Evolutionary conservation across 352 stramenopile genomes (phyloP).

Genomic region (Phytophthora chlamydospora): DNA sequence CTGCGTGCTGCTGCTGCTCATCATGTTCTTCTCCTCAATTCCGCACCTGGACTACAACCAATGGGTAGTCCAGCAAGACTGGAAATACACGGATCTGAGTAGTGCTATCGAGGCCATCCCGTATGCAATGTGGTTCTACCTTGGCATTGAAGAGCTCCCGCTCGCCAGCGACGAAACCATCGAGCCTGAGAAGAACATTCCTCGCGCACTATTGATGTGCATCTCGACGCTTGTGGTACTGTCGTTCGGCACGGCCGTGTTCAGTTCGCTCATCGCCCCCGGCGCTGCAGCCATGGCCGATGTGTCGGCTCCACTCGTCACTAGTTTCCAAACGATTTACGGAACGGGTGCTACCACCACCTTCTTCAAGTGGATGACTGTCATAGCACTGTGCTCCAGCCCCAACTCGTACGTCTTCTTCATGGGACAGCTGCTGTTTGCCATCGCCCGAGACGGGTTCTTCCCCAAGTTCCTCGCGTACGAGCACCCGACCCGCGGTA

Average conservation of each 20-base stretch:
- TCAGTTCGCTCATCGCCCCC: slow-evolving; percentile 58
- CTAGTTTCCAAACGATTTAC: slow-evolving; percentile 45
- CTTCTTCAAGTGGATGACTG: slow-evolving; percentile 66
- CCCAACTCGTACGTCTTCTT: slow-evolving; percentile 78
- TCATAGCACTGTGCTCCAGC: slow-evolving; percentile 56
- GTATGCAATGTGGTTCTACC: slow-evolving; percentile 72
- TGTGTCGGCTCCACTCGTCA: slow-evolving; percentile 55
- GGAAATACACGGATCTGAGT: slow-evolving; percentile 54
- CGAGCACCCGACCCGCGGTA: slow-evolving; percentile 37
- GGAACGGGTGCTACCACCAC: slow-evolving; percentile 57
- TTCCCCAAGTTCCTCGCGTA: slow-evolving; percentile 53
- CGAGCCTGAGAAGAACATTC: slow-evolving; percentile 33
- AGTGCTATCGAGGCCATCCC: slow-evolving; percentile 61
- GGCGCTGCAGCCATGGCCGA: slow-evolving; percentile 46
- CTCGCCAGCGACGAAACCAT: slow-evolving; percentile 34
- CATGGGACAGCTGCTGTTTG: slow-evolving; percentile 64
- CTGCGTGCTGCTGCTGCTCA: slow-evolving; percentile 50
- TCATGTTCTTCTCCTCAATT: slow-evolving; percentile 61
- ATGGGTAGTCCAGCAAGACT: slow-evolving; percentile 59
- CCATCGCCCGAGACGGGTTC: slow-evolving; percentile 64
- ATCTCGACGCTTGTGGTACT: slow-evolving; percentile 61
- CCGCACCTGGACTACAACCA: slow-evolving; percentile 57
- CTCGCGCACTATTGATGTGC: slow-evolving; percentile 48
- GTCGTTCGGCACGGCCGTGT: slow-evolving; percentile 57
- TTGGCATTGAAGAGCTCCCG: slow-evolving; percentile 31